Evolutionary conservation across 129 eudicot species (phyloP), one percentile per base, ranked within the genome.

Genomic region (Lonicera japonica): DNA sequence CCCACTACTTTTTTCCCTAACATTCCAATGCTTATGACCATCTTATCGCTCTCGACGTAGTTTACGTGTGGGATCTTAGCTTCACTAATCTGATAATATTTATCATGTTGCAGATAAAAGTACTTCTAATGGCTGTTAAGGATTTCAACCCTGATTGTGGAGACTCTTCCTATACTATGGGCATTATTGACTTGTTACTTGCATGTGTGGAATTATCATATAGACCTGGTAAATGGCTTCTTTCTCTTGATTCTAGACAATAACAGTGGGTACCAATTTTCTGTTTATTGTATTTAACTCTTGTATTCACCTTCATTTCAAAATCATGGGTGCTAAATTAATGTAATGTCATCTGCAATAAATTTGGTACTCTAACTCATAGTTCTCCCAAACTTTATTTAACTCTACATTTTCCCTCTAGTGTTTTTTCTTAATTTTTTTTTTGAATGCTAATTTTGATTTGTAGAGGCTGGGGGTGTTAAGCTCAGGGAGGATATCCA

Each of bases 401-500:
- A 41, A 24, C 48, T 56, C 17, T 25, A 24, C 56, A 15, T 68
- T 46, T 56, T 21, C 41, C 36, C 54, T 21, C 63, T 22, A n/a
- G 46, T 20, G 60, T 29, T 46, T 46, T 16, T 66, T 9, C 14
- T 60, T 51, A 56, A 58, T 67, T 39, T 54, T 12, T 54, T 43
- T 20, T 63, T 74, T 72, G 75, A 54, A 83, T 70, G 41, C 20
- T 54, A 58, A 8, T 45, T 75, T 61, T 83, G 52, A 71, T 64
- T 67, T 79, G 76, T 77, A 94, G 99, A 88, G 80, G 95, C 99
- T 79, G 92, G 89, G 73, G 95, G 95, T 70, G 70, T 80, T 63
- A 75, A 75, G 68, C 96, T 94, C 13, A 82, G 99, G 70, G 99
- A 94, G 80, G 99, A 94, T 75, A 83, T 94, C 71, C 99, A 85